Evolutionary conservation across 371 early-diverging fungal genomes (phyloP).

Genomic region (Cokeromyces recurvatus): DNA sequence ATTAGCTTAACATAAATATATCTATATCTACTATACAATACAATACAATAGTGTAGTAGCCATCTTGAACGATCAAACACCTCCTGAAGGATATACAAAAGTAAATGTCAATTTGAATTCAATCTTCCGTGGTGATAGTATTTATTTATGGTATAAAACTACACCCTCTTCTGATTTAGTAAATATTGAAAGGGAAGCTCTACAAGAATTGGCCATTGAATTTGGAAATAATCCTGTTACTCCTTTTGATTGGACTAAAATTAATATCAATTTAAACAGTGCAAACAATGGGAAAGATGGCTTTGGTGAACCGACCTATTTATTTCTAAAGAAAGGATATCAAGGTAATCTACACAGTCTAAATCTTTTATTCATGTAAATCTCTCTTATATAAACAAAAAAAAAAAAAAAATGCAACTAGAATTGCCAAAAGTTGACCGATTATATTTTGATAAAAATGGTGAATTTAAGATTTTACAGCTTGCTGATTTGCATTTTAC

Average conservation of each 20-base stretch:
- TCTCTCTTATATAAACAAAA: too few species aligned
- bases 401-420: too few species aligned
- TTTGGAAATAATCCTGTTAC: slow-evolving; percentile 23
- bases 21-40: too few species aligned
- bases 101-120: slow-evolving; percentile 33
- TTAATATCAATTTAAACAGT: slow-evolving; percentile 31
- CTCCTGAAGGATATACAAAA: slow-evolving; percentile 33
- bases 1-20: too few species aligned
- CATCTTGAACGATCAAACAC: slow-evolving; percentile 30
- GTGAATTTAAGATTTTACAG: slow-evolving; percentile 51
- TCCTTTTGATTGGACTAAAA: slow-evolving; percentile 31
- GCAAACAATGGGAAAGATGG: slow-evolving; percentile 18
- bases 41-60: slow-evolving; percentile 18
- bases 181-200: slow-evolving; percentile 9
- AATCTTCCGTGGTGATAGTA: slow-evolving; percentile 31
- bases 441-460: slow-evolving; percentile 35
- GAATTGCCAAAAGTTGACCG: slow-evolving; percentile 19
- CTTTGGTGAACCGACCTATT: slow-evolving; percentile 35
- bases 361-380: too few species aligned
- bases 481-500: slow-evolving; percentile 55
- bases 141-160: slow-evolving; percentile 31
- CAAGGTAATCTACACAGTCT: too few species aligned
- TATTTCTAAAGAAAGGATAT: slow-evolving; percentile 24
- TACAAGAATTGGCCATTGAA: slow-evolving; percentile 32
- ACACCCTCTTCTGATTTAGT: slow-evolving; percentile 2